phyloP scores from a whole-genome alignment of 495 filamentous ascomycete species.

The Annulohypoxylon nitens region DNA sequence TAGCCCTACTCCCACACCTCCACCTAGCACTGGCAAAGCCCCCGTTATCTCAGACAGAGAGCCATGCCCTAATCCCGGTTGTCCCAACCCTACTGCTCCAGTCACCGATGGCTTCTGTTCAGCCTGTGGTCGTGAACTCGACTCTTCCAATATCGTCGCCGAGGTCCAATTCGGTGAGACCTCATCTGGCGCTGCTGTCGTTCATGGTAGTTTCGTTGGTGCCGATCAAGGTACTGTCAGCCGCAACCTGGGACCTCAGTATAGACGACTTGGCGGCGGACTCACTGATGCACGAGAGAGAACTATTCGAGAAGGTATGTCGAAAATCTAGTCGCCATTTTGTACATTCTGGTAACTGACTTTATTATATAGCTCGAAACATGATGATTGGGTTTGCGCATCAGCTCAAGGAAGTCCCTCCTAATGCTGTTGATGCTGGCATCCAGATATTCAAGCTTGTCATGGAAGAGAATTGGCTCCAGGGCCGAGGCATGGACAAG shows the following conservation, averaged over 20 bases:
- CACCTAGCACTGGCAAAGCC: constrained; percentile 9
- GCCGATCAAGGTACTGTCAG: constrained; percentile 75
- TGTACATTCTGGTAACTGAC: constrained; percentile 23
- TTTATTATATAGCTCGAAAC: constrained; percentile 44
- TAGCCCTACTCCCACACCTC: constrained; percentile 37
- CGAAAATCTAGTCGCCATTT: constrained; percentile 1
- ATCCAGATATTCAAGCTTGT: constrained; percentile 83
- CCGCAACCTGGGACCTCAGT: constrained; percentile 63
- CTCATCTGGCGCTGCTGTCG: constrained; percentile 84
- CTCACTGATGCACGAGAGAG: constrained; percentile 71
- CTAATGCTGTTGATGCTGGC: constrained; percentile 71
- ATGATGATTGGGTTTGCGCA: constrained; percentile 60
- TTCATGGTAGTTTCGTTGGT: constrained; percentile 88
- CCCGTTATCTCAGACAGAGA: constrained; percentile 36
- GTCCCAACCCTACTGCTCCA: constrained; percentile 50
- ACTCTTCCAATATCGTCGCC: constrained; percentile 87
- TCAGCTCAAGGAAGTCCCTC: constrained; percentile 66
- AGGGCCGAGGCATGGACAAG: constrained; percentile 85
- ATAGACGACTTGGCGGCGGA: constrained; percentile 58
- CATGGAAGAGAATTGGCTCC: constrained; percentile 81
- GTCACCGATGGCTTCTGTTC: constrained; percentile 75
- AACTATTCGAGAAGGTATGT: constrained; percentile 73
- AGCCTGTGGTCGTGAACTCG: constrained; percentile 84
- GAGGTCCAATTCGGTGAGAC: constrained; percentile 92
- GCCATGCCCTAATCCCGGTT: constrained; percentile 49